Evolutionary conservation across 23 red algal species (phyloP).

Genomic region (Cyanidium caldarium): DNA sequence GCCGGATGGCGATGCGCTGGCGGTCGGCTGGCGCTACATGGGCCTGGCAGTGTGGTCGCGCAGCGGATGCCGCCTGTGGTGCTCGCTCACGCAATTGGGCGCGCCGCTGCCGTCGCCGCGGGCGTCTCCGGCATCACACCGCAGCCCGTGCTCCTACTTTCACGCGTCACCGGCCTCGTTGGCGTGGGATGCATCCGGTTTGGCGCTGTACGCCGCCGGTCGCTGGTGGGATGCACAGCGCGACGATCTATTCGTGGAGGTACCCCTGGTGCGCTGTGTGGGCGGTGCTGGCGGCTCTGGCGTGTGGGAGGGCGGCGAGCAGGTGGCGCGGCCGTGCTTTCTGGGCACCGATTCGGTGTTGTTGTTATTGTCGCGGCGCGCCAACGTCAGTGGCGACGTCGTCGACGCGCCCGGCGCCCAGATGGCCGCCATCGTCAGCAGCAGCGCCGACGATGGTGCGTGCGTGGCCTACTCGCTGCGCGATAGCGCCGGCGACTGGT

Average conservation of each 20-base stretch:
- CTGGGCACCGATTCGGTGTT: slow-evolving; percentile 45
- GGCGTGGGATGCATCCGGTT: slow-evolving; percentile 39
- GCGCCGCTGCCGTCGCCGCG: not conserved
- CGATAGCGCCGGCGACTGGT: slow-evolving; percentile 26
- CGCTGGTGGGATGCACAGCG: too few species aligned
- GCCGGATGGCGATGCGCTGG: slow-evolving; percentile 50
- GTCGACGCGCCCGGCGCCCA: not conserved
- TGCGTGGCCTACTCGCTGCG: not conserved
- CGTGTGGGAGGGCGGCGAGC: slow-evolving; percentile 21
- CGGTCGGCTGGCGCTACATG: slow-evolving; percentile 55
- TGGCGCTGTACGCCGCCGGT: slow-evolving; percentile 43
- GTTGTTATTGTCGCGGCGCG: slow-evolving; percentile 29
- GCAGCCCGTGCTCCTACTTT: too few species aligned
- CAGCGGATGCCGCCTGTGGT: slow-evolving; percentile 69
- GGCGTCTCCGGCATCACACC: slow-evolving; percentile 7
- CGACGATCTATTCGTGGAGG: not conserved
- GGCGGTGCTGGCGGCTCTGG: slow-evolving; percentile 7
- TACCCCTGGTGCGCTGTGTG: not conserved
- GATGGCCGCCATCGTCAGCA: not conserved
- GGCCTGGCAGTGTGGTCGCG: slow-evolving; percentile 79
- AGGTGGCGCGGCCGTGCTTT: slow-evolving; percentile 40
- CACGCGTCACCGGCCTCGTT: slow-evolving; percentile 14
- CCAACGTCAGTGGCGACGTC: not conserved
- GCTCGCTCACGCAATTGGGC: slow-evolving; percentile 53
- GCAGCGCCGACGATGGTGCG: not conserved